These are phyloP conservation scores for Diplodia intermedia DNA, from an alignment of 2,329 filamentous ascomycete genomes.

Conservation along the genomic window DNA sequence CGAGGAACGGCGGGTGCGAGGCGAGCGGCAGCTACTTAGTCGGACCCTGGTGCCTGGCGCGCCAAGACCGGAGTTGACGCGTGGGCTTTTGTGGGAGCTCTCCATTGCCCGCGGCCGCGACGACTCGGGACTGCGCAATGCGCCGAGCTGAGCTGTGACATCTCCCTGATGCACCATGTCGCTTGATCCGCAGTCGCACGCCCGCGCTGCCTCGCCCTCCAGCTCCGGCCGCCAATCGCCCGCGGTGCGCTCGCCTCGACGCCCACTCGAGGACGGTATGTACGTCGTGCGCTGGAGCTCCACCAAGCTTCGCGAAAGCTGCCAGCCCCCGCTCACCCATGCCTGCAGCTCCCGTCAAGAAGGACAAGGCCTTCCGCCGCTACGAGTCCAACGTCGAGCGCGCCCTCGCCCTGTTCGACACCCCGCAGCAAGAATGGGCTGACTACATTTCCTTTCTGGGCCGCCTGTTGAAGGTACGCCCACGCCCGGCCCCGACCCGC, in stretches of 20 bases:
- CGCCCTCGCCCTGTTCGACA: slow-evolving; percentile 88
- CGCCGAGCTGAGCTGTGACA: slow-evolving; percentile 9
- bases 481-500: slow-evolving; percentile 1
- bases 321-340: slow-evolving; percentile 24
- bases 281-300: slow-evolving; percentile 35
- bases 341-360: slow-evolving; percentile 64
- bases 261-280: slow-evolving; percentile 78
- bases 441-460: slow-evolving; percentile 98
- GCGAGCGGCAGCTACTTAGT: background rate
- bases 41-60: background rate
- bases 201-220: slow-evolving; percentile 67
- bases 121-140: slow-evolving; percentile 9
- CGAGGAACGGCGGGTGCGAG: background rate
- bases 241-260: slow-evolving; percentile 76
- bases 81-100: slow-evolving; percentile 27
- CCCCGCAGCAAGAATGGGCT: slow-evolving; percentile 95
- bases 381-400: slow-evolving; percentile 90
- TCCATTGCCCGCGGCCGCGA: slow-evolving; percentile 12
- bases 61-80: slow-evolving; percentile 24
- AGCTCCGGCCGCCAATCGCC: slow-evolving; percentile 84
- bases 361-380: slow-evolving; percentile 76
- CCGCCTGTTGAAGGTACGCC: slow-evolving; percentile 79
- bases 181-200: slow-evolving; percentile 42
- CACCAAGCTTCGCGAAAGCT: slow-evolving; percentile 17
- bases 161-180: slow-evolving; percentile 41